A percentile compares a stretch with the other conserved stretches of the same genome.
phyloP scores from a whole-genome alignment of 176 grass and related monocot genomes.

The Panicum miliaceum region DNA sequence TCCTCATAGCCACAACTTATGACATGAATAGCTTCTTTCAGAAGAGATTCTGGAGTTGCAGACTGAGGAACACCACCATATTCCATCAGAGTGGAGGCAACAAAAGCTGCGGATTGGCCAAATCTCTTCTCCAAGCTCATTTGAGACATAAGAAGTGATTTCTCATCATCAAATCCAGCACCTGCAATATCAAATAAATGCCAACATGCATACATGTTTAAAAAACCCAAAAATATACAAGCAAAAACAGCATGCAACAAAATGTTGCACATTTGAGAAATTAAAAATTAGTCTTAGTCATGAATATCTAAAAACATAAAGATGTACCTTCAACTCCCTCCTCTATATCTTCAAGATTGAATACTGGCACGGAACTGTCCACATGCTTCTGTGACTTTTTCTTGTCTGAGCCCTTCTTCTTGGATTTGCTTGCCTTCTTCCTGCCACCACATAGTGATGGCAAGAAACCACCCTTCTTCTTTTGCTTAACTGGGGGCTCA shows the following conservation, averaged over 20 bases:
- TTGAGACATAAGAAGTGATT: slow-evolving; percentile 99
- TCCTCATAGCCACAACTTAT: slow-evolving; percentile 99
- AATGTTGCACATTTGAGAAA: slow-evolving; percentile 16
- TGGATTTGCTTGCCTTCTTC: slow-evolving; percentile 91
- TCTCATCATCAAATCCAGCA: slow-evolving; percentile 99
- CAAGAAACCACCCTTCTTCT: slow-evolving; percentile 70
- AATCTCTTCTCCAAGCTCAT: slow-evolving; percentile 99
- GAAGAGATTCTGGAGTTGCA: slow-evolving; percentile 94
- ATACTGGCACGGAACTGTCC: slow-evolving; percentile 92
- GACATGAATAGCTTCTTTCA: slow-evolving; percentile 99
- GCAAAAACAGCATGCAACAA: not conserved
- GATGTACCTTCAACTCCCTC: slow-evolving; percentile 99
- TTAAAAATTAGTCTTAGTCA: not conserved
- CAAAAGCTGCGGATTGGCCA: slow-evolving; percentile 92
- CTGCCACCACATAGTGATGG: slow-evolving; percentile 80
- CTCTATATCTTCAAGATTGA: slow-evolving; percentile 99
- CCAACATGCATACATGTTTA: slow-evolving; percentile 34
- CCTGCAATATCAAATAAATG: slow-evolving; percentile 53
- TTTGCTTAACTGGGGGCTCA: slow-evolving; percentile 93
- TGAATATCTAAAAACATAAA: slow-evolving; percentile 20
- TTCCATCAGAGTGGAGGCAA: slow-evolving; percentile 99
- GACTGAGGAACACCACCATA: slow-evolving; percentile 99
- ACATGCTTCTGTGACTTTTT: slow-evolving; percentile 93
- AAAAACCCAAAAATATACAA: slow-evolving; percentile 11
- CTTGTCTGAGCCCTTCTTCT: slow-evolving; percentile 92